Evolutionary conservation across 2,329 filamentous ascomycete species (phyloP).

Genomic region (Diaporthe vexans): DNA sequence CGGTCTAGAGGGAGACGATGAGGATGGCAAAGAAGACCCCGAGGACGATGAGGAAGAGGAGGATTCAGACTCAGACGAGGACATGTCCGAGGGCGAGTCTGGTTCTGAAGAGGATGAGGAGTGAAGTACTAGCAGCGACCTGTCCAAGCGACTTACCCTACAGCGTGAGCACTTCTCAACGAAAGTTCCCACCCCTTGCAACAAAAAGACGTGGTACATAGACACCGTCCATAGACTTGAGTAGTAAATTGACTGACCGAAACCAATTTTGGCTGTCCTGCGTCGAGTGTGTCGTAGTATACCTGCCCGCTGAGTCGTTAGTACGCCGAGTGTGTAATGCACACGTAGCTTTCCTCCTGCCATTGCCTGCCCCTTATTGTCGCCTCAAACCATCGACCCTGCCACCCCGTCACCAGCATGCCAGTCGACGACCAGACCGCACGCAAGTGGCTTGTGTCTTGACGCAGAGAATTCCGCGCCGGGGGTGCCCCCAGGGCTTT

Average conservation of each 20-base stretch:
- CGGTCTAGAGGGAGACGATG: slow-evolving; percentile 76
- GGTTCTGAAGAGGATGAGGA: slow-evolving; percentile 50
- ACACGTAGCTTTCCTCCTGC: neutral
- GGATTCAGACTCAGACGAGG: slow-evolving; percentile 71
- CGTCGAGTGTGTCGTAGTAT: neutral
- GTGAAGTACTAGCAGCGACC: neutral
- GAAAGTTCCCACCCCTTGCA: neutral
- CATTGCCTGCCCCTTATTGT: neutral
- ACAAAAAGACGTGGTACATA: slow-evolving; percentile 3
- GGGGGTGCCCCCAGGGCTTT: neutral
- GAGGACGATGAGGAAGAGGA: slow-evolving; percentile 73
- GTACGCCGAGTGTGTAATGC: neutral
- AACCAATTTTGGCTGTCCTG: neutral
- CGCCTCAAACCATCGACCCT: neutral
- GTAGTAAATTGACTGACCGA: neutral
- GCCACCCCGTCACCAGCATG: slow-evolving; percentile 25
- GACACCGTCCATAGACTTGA: neutral
- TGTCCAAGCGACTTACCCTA: neutral
- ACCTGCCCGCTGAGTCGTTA: neutral
- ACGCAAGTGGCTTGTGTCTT: neutral
- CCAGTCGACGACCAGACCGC: neutral
- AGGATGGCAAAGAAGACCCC: slow-evolving; percentile 69
- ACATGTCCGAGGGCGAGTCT: slow-evolving; percentile 55
- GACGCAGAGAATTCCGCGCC: slow-evolving; percentile 16
- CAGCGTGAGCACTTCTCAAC: neutral